Evolutionary conservation across 139 green algal genomes (phyloP), one percentile per base, ranked within the genome.

Genomic region (Picochlorum sp.): DNA sequence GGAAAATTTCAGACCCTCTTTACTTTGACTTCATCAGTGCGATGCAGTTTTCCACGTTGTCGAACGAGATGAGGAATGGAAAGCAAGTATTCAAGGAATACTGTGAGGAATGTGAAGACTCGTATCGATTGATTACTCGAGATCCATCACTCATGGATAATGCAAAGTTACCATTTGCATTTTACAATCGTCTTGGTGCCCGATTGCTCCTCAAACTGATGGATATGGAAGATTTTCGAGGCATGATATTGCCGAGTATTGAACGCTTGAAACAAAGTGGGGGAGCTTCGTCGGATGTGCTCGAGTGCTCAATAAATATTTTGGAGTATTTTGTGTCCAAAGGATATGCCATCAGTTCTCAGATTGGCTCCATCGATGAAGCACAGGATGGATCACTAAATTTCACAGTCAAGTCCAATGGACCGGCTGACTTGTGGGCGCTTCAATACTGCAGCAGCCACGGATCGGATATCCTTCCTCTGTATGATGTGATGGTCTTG

Each of bases 11-110:
- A 8, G 80, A 89, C 67, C 73, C 82, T 2, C 60, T 80, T 0
- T 95, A 95, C 70, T 91, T 95, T 72, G 89, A 96, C 65, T 96
- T 94, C 79, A 96, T 96, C 62, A 67, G 45, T 20, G 93, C 83
- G 60, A 66, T 68, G 0, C 88, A 96, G 68, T 84, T 80, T 26
- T 65, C 72, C 6, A 81, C 83, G 10, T 76, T 95, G 15, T 62
- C 61, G 2, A 49, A 50, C 8, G 72, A 82, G 52, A 81, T 92
- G 57, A 57, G 47, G 0, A 64, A 71, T n/a, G 84, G 85, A 37
- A 60, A 20, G 1, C 58, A 77, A 52, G 47, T 59, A 21, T 77
- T 77, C 67, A 61, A 80, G 72, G 82, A 89, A 63, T 84, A 78
- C 13, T 86, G 76, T 54, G 84, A 87, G 20, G 61, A 66, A n/a